Conservation (phyloP, 805 yeast species). For the Yueomyces sinensis region DNA sequence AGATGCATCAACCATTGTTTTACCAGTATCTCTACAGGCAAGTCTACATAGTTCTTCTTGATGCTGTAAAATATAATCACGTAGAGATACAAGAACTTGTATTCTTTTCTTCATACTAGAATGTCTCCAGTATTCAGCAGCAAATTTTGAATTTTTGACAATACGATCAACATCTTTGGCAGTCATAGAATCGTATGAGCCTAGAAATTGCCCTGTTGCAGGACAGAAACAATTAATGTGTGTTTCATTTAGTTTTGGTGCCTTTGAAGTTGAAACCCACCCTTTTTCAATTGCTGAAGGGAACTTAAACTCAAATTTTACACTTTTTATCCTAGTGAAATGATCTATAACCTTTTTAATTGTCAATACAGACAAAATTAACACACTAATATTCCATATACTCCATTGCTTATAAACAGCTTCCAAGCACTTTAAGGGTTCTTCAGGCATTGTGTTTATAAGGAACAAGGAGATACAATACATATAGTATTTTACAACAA, state of each 20-base stretch:
- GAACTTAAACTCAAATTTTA: constrained; percentile 1
- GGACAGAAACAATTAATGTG: constrained; percentile 89
- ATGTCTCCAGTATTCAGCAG: constrained; percentile 23
- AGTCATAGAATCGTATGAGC: constrained; percentile 52
- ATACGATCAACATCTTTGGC: constrained; percentile 56
- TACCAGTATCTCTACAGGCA: constrained; percentile 95
- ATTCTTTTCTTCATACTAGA: constrained; percentile 54
- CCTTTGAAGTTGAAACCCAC: constrained; percentile 71
- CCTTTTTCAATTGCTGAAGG: constrained; percentile 29
- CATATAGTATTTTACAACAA: too few species aligned
- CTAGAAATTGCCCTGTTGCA: constrained; percentile 85
- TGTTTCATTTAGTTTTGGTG: constrained; percentile 29
- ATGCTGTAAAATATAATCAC: constrained; percentile 58
- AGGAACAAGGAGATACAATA: too few species aligned
- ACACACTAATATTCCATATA: too few species aligned
- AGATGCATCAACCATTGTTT: constrained; percentile 89
- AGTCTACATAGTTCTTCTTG: constrained; percentile 82
- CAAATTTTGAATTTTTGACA: constrained; percentile 28
- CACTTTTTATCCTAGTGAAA: constrained; percentile 12
- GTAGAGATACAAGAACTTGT: constrained; percentile 55
- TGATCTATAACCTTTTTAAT: too few species aligned
- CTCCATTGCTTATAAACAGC: too few species aligned
- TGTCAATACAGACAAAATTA: too few species aligned
- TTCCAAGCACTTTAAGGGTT: too few species aligned
- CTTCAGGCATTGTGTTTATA: too few species aligned